Evolutionary conservation across 2,329 filamentous ascomycete species (phyloP).

Genomic region (Aspergillus amoenus): DNA sequence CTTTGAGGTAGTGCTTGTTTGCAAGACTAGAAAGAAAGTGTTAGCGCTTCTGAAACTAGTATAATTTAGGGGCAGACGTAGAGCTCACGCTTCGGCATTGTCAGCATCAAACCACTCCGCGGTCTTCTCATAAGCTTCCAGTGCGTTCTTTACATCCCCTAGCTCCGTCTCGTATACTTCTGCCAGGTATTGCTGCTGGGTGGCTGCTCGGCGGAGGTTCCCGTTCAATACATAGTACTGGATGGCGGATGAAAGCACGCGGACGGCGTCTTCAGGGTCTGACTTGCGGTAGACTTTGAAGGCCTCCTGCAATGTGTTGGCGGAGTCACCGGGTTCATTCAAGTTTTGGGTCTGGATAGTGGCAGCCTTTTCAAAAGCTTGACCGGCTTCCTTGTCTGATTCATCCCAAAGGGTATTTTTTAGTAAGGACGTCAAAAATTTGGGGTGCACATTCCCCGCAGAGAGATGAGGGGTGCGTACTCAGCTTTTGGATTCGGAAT

Average conservation of each 20-base stretch:
- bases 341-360: conserved; percentile 74
- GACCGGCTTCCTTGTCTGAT: conserved; percentile 78
- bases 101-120: conserved; percentile 88
- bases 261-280: conserved; percentile 76
- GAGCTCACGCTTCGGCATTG: conserved; percentile 70
- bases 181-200: conserved; percentile 83
- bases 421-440: neutral
- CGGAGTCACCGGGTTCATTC: conserved; percentile 89
- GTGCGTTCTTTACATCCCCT: conserved; percentile 72
- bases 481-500: conserved; percentile 82
- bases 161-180: conserved; percentile 83
- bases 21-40: conserved; percentile 60
- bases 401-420: neutral
- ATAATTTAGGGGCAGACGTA: neutral
- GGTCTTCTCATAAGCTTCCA: conserved; percentile 80
- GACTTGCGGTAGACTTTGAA: conserved; percentile 93
- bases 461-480: conserved; percentile 48
- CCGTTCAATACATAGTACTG: conserved; percentile 84
- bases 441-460: neutral
- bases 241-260: conserved; percentile 77
- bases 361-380: conserved; percentile 85
- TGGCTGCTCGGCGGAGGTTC: conserved; percentile 86
- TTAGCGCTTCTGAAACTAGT: neutral
- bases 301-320: conserved; percentile 82
- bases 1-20: conserved; percentile 92